Conservation (phyloP, 148 eudicot species). For the Rhododendron kiyosumense region DNA sequence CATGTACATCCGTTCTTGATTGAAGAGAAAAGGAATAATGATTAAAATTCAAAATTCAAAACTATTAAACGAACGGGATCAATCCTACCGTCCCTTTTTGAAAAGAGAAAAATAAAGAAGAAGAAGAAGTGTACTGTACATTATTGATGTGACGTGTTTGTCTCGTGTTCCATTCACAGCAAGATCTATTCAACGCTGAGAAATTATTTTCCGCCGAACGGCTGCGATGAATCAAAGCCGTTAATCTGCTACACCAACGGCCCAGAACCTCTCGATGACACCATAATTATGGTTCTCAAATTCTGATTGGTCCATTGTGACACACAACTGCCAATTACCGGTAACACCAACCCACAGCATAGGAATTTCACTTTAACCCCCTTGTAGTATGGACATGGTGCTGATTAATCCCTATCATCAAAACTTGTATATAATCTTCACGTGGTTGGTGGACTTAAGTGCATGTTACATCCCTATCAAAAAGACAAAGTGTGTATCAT, state of each 20-base stretch:
- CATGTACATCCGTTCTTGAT: too few species aligned
- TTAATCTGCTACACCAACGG: constrained; percentile 10
- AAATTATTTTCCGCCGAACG: background rate
- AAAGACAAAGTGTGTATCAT: background rate
- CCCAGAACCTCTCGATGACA: constrained; percentile 12
- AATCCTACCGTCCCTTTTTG: too few species aligned
- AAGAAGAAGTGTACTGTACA: background rate
- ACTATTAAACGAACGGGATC: too few species aligned
- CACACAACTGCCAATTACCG: background rate
- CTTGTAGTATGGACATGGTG: background rate
- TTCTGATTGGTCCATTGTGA: constrained; percentile 13
- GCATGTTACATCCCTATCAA: background rate
- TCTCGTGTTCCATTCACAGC: background rate
- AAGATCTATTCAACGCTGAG: background rate
- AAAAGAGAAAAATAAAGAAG: too few species aligned
- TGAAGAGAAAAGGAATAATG: too few species aligned
- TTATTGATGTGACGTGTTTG: background rate
- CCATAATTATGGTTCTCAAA: constrained; percentile 3
- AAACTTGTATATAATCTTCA: background rate
- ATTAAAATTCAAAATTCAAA: too few species aligned
- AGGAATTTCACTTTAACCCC: background rate
- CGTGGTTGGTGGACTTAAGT: background rate
- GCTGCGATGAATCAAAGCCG: constrained; percentile 4
- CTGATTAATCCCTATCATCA: background rate
- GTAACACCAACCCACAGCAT: background rate